phyloP scores from a whole-genome alignment of 1,284 basidiomycete genomes.

The Blastosporella zonata region DNA sequence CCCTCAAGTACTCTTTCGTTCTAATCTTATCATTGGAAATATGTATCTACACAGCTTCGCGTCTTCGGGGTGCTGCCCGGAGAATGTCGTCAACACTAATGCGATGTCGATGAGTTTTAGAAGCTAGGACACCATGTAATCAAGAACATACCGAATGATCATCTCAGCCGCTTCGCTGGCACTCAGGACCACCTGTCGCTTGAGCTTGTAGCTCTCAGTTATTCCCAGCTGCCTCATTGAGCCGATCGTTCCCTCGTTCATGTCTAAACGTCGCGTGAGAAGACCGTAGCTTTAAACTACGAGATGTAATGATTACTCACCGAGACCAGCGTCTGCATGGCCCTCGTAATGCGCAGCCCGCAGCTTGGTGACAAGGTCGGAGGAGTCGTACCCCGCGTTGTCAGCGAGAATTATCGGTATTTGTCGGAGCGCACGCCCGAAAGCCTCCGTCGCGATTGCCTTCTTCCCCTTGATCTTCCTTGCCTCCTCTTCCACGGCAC shows the following conservation, averaged over 20 bases:
- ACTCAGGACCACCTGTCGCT: constrained; percentile 90
- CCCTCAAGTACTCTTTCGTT: too few species aligned
- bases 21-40: too few species aligned
- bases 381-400: constrained; percentile 96
- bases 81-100: constrained; percentile 67
- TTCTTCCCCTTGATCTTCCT: constrained; percentile 90
- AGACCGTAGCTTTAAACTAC: background rate
- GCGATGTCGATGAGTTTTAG: constrained; percentile 10
- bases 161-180: constrained; percentile 98
- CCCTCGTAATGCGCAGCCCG: constrained; percentile 96
- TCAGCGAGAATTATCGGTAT: constrained; percentile 97
- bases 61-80: constrained; percentile 59
- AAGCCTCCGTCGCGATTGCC: constrained; percentile 92
- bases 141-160: constrained; percentile 80
- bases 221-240: constrained; percentile 89
- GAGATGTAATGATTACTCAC: constrained; percentile 36
- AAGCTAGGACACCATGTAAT: background rate
- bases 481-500: constrained; percentile 88
- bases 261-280: constrained; percentile 50
- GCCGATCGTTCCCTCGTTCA: constrained; percentile 81
- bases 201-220: constrained; percentile 97
- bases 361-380: constrained; percentile 90
- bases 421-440: constrained; percentile 86
- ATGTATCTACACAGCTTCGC: constrained; percentile 55
- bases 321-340: constrained; percentile 78